These are phyloP conservation scores for Pistacia atlantica DNA, from an alignment of 345 rosid species.

Conservation along the genomic window DNA sequence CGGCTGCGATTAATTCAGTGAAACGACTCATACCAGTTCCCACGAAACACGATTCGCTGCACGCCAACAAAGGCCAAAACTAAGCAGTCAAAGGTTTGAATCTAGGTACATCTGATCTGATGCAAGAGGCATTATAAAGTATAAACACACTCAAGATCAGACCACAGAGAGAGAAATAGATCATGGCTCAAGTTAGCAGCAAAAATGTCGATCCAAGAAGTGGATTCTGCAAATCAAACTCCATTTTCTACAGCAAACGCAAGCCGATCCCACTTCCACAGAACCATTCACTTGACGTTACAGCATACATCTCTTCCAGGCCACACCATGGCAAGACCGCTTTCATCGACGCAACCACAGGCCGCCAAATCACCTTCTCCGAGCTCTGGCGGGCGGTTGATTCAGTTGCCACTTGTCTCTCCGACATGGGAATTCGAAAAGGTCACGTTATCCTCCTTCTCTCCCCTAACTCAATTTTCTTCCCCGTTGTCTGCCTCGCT, in stretches of 20 bases:
- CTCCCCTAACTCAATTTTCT: slow-evolving; percentile 82
- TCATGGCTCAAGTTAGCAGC: slow-evolving; percentile 18
- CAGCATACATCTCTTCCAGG: slow-evolving; percentile 79
- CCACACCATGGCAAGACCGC: slow-evolving; percentile 77
- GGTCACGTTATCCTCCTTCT: slow-evolving; percentile 84
- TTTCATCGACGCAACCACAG: slow-evolving; percentile 84
- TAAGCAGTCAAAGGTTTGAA: no score
- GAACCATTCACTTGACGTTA: slow-evolving; percentile 57
- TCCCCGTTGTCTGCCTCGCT: slow-evolving; percentile 92
- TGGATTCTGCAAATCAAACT: slow-evolving; percentile 66
- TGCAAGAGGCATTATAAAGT: background rate
- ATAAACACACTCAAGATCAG: background rate
- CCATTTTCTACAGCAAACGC: slow-evolving; percentile 76
- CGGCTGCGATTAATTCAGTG: no score
- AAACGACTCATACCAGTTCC: no score
- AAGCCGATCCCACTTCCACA: slow-evolving; percentile 57
- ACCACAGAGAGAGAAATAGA: background rate
- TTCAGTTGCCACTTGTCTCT: slow-evolving; percentile 59
- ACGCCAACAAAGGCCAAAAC: no score
- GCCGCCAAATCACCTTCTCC: slow-evolving; percentile 57
- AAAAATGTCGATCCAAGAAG: slow-evolving; percentile 40
- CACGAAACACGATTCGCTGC: no score
- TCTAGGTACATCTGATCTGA: background rate
- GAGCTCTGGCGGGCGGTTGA: slow-evolving; percentile 80
- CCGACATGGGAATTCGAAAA: slow-evolving; percentile 73